These are phyloP conservation scores for Panellus pusillus DNA, from an alignment of 768 basidiomycete species.

Conservation along the genomic window DNA sequence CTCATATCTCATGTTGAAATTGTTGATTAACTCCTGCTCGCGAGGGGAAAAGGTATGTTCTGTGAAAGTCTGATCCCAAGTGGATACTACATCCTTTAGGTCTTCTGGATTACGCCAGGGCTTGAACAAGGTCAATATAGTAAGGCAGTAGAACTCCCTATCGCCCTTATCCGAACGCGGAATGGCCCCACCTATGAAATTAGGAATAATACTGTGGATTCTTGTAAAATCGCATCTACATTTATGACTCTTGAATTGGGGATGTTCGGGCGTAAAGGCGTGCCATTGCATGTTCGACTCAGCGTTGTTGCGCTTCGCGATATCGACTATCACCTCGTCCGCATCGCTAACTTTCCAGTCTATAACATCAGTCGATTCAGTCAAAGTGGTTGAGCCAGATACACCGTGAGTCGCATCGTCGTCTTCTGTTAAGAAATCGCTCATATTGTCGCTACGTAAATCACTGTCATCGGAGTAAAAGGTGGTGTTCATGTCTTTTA, in stretches of 20 bases:
- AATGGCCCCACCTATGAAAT: constrained; percentile 26
- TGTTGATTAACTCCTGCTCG: constrained; percentile 22
- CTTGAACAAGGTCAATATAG: constrained; percentile 26
- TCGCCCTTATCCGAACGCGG: constrained; percentile 30
- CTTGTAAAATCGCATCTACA: neutral
- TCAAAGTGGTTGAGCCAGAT: too few relatives aligned
- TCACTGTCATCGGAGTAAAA: too few relatives aligned
- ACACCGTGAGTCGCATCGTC: too few relatives aligned
- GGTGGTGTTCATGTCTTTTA: too few relatives aligned
- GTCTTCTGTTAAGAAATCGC: too few relatives aligned
- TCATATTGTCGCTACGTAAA: too few relatives aligned
- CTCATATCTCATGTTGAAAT: constrained; percentile 29
- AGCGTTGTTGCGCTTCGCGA: too few relatives aligned
- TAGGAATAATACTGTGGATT: constrained; percentile 19
- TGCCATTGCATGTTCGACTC: too few relatives aligned
- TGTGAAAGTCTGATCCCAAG: constrained; percentile 22
- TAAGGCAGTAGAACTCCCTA: constrained; percentile 30
- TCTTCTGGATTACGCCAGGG: constrained; percentile 28
- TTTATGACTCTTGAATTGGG: neutral
- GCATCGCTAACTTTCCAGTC: too few relatives aligned
- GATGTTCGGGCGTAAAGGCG: neutral
- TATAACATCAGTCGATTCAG: too few relatives aligned
- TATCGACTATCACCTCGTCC: too few relatives aligned
- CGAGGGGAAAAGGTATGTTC: constrained; percentile 12
- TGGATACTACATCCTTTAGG: constrained; percentile 14